These are phyloP conservation scores for Podosphaera fusca DNA, from an alignment of 2,329 filamentous ascomycete species.

Conservation along the genomic window DNA sequence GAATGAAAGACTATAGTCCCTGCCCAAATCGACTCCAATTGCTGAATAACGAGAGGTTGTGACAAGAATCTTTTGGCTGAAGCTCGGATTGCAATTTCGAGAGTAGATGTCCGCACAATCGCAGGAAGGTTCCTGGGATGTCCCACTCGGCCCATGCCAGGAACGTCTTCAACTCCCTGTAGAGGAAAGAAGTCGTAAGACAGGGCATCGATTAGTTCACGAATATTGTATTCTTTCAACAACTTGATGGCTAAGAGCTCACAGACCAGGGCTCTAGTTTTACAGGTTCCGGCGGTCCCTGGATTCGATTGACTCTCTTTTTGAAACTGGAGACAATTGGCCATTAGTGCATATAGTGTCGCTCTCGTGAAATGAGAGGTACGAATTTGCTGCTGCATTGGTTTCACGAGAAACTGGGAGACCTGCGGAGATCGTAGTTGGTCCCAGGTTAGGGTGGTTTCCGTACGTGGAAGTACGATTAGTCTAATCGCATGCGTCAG, in stretches of 20 bases:
- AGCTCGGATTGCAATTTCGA: constrained; percentile 81
- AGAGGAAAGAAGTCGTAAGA: constrained; percentile 90
- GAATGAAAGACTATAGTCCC: constrained; percentile 90
- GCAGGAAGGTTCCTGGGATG: constrained; percentile 23
- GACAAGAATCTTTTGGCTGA: constrained; percentile 83
- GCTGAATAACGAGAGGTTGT: constrained; percentile 76
- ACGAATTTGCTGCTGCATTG: constrained; percentile 76
- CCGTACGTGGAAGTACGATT: constrained; percentile 62
- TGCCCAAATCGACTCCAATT: constrained; percentile 93
- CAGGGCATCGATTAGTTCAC: constrained; percentile 79
- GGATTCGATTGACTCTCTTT: constrained; percentile 69
- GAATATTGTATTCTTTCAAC: constrained; percentile 68
- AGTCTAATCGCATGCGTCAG: constrained; percentile 77
- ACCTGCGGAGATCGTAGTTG: constrained; percentile 89
- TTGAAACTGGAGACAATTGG: constrained; percentile 79
- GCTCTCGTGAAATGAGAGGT: constrained; percentile 64
- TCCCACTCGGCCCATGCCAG: constrained; percentile 17
- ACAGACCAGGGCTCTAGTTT: constrained; percentile 68
- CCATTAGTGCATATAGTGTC: constrained; percentile 73
- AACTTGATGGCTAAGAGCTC: constrained; percentile 78
- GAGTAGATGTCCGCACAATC: constrained; percentile 60
- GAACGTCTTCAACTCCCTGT: constrained; percentile 31
- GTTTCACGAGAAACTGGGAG: constrained; percentile 86
- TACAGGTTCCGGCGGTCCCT: constrained; percentile 63
- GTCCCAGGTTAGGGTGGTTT: constrained; percentile 85